Conservation (phyloP, 108 stramenopile genomes). For the Poteriospumella lacustris region DNA sequence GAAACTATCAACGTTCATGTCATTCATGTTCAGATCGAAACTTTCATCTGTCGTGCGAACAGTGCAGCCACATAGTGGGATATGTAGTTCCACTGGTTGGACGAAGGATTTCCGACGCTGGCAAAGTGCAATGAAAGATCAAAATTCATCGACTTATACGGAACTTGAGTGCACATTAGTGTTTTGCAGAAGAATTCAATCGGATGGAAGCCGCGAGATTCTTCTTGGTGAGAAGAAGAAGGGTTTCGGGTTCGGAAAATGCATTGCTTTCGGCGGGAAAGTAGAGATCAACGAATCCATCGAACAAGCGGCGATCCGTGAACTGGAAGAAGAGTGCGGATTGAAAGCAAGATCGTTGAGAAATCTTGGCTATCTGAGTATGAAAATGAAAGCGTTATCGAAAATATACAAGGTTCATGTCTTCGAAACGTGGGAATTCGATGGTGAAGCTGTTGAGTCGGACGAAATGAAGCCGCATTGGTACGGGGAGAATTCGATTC, state of each 20-base stretch:
- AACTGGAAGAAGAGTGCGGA: constrained; percentile 21
- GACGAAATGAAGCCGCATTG: constrained; percentile 26
- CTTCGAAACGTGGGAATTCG: not conserved
- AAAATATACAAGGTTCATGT: constrained; percentile 12
- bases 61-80: too few species aligned
- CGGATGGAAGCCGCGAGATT: too few species aligned
- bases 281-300: not conserved
- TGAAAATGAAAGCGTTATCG: not conserved
- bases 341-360: not conserved
- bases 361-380: not conserved
- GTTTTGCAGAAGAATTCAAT: constrained; percentile 11
- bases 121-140: too few species aligned
- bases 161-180: constrained; percentile 28
- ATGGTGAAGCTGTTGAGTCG: constrained; percentile 10
- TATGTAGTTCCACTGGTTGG: too few species aligned
- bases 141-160: too few species aligned
- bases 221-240: constrained; percentile 19
- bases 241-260: constrained; percentile 25
- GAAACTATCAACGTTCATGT: too few species aligned
- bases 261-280: constrained; percentile 26
- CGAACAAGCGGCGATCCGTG: constrained; percentile 8
- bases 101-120: too few species aligned
- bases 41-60: too few species aligned
- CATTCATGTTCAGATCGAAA: too few species aligned
- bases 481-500: constrained; percentile 15